Base-by-base conservation (phyloP, 1,139 yeast species). In the Suhomyces yuchorum region DNA sequence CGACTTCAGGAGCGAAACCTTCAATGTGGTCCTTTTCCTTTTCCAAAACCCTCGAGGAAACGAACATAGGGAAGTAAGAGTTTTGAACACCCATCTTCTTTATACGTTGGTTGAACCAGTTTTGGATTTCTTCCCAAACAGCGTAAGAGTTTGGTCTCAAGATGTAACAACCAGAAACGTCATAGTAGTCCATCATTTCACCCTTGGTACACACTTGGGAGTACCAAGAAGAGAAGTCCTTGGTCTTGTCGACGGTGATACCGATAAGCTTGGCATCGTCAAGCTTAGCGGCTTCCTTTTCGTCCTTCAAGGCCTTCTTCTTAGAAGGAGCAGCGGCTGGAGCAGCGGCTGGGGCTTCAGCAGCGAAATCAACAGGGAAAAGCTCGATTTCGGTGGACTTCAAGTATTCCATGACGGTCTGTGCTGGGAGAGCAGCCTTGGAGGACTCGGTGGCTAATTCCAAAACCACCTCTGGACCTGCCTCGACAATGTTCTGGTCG, bases 1-100 rank as follows among this genome's bases (percentile, higher is more conserved):
- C 99, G 49, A 95, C 99, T 73, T 95, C 99, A 26, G 99, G 99
- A 43, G 99, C 99, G 69, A 95, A 95, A 35, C 99, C 99, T 72
- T 95, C 99, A 62, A 95, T 85, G 67, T 95, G 99, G 68, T 95
- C 99, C 75, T 95, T 95, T 77, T 95, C 99, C 75, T 87, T 90
- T 72, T 93, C 98, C 62, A 95, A 78, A 30, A 93, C 99, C 59
- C 84, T 81, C 46, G 90, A 79, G 9, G 98, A 91, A 42, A 95
- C 99, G 65, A 95, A 95, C 97, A 95, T 89, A 57, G 99, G 99
- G 87, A 95, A 95, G 68, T 93, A 93, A 23, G 98, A 86, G 71
- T 93, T 93, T 62, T 86, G 84, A 51, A 95, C 99, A 53, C 98
- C 99, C 65, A 93, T 71, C 51, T 81, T 77, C 76, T 88, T 91